Evolutionary conservation across 768 basidiomycete species (phyloP).

Genomic region (Pisolithus sp.): DNA sequence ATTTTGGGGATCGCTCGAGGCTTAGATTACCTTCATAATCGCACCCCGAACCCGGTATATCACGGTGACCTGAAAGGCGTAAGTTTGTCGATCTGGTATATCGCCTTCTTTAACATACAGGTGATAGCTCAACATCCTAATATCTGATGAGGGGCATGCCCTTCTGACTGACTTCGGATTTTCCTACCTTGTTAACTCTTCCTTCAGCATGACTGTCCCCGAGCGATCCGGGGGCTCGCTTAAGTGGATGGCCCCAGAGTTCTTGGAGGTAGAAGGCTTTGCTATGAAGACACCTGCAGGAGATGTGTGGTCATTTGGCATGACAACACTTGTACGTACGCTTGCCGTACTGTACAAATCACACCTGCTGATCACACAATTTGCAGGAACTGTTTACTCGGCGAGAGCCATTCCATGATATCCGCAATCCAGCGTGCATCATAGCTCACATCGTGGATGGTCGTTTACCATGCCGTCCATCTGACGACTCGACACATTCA

Average conservation of each 20-base stretch:
- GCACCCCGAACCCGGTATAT: background rate
- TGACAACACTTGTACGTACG: background rate
- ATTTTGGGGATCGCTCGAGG: background rate
- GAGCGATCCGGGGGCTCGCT: background rate
- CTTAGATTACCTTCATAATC: background rate
- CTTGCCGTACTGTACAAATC: background rate
- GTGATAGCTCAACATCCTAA: background rate
- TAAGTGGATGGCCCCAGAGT: background rate
- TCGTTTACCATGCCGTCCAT: background rate
- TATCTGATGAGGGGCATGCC: background rate
- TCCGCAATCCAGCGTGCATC: background rate
- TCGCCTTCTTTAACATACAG: background rate
- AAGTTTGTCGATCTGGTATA: background rate
- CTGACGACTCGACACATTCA: background rate
- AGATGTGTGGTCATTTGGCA: background rate
- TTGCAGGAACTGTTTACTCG: background rate
- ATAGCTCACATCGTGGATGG: background rate
- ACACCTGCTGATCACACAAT: background rate
- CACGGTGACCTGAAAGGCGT: background rate
- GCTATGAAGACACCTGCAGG: background rate
- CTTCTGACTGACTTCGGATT: background rate
- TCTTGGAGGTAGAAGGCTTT: too few species aligned
- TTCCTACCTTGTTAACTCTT: background rate
- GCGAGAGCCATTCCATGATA: background rate
- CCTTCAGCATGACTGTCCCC: background rate